These are phyloP conservation scores for Adiantum capillusveneris DNA, from an alignment of 75 land plant species.

Conservation along the genomic window DNA sequence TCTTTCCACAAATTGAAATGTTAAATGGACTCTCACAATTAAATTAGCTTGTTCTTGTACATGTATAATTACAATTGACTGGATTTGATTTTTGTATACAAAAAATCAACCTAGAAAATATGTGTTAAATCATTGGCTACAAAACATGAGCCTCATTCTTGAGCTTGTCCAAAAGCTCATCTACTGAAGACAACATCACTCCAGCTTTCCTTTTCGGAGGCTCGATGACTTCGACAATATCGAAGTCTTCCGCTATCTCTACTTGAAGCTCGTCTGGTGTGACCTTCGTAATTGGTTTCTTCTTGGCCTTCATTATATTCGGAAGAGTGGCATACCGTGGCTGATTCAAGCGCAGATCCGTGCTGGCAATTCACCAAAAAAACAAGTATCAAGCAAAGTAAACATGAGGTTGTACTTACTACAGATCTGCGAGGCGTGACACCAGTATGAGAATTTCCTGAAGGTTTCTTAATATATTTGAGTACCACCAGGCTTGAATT, in stretches of 20 bases:
- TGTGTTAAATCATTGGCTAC: slow-evolving; percentile 15
- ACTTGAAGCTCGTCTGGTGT: slow-evolving; percentile 77
- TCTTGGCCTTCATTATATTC: slow-evolving; percentile 96
- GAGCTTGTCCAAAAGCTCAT: slow-evolving; percentile 81
- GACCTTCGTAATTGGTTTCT: slow-evolving; percentile 66
- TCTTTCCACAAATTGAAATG: too few species aligned
- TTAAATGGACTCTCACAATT: too few species aligned
- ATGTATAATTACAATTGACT: too few species aligned
- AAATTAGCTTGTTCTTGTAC: too few species aligned
- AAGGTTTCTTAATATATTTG: too few species aligned
- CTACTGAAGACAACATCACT: slow-evolving; percentile 75
- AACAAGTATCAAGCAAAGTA: slow-evolving; percentile 2
- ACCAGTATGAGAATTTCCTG: too few species aligned
- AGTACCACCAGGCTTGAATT: too few species aligned
- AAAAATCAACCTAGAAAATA: too few species aligned
- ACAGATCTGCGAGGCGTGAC: too few species aligned
- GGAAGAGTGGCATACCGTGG: slow-evolving; percentile 93
- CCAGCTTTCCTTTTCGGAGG: slow-evolving; percentile 92
- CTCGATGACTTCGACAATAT: slow-evolving; percentile 69
- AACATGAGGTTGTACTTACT: too few species aligned
- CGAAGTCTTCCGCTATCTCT: slow-evolving; percentile 56
- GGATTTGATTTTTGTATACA: too few species aligned
- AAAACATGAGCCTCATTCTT: slow-evolving; percentile 80
- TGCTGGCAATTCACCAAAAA: slow-evolving; percentile 30
- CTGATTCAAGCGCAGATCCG: slow-evolving; percentile 83